These are phyloP conservation scores for Lumnitzera racemosa DNA, from an alignment of 345 rosid species.

Conservation along the genomic window DNA sequence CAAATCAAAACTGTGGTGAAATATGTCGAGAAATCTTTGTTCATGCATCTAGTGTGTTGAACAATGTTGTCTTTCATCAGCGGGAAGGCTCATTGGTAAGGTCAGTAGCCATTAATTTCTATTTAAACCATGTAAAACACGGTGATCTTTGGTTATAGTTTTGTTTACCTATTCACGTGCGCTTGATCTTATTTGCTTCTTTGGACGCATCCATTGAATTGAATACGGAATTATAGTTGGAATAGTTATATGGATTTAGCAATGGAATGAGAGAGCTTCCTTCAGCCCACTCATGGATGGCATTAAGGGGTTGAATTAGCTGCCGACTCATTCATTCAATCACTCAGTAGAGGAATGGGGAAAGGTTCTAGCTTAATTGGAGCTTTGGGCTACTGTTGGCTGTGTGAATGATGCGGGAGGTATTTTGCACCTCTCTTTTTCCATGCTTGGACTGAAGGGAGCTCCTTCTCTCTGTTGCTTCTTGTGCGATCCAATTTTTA, in stretches of 20 bases:
- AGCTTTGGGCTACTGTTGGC: constrained; percentile 33
- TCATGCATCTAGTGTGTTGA: too few species aligned
- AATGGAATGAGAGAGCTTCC: constrained; percentile 60
- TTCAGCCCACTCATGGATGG: constrained; percentile 77
- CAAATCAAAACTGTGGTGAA: too few species aligned
- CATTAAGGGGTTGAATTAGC: constrained; percentile 51
- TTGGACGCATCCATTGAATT: too few species aligned
- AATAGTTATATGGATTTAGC: constrained; percentile 15
- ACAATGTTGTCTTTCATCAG: too few species aligned
- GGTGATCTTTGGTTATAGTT: too few species aligned
- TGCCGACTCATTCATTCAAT: constrained; percentile 96
- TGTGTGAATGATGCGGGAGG: constrained; percentile 99
- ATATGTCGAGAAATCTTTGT: too few species aligned
- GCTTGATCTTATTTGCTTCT: too few species aligned
- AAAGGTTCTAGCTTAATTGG: constrained; percentile 1
- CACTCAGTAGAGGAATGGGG: constrained; percentile 30
- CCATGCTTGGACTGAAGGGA: constrained; percentile 99
- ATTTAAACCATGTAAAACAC: too few species aligned
- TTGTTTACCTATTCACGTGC: too few species aligned
- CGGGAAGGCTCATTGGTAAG: too few species aligned
- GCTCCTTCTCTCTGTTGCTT: constrained; percentile 55
- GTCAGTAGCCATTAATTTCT: too few species aligned
- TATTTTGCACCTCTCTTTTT: constrained; percentile 55
- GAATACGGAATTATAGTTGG: neutral
- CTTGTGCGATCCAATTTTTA: neutral